phyloP scores from a whole-genome alignment of 2,329 filamentous ascomycete genomes.

The Colletotrichum chrysophilum region DNA sequence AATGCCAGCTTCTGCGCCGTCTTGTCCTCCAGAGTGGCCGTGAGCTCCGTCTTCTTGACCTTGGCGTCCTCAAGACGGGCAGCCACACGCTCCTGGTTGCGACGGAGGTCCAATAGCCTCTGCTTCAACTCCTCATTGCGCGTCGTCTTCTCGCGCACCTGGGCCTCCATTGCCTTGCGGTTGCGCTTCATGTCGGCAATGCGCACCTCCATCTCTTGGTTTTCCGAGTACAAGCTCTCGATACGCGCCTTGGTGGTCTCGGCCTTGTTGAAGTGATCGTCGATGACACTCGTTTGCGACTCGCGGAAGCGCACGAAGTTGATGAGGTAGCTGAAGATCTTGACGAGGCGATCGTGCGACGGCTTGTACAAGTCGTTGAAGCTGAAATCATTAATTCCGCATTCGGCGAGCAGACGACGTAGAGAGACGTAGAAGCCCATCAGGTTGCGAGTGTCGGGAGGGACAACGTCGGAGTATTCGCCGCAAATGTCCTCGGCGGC shows the following conservation, averaged over 20 bases:
- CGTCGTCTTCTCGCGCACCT: slow-evolving; percentile 83
- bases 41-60: slow-evolving; percentile 78
- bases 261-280: slow-evolving; percentile 91
- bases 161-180: slow-evolving; percentile 78
- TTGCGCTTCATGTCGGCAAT: slow-evolving; percentile 83
- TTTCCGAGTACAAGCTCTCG: slow-evolving; percentile 83
- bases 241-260: slow-evolving; percentile 88
- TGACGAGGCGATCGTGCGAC: slow-evolving; percentile 86
- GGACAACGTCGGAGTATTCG: slow-evolving; percentile 83
- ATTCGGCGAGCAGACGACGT: slow-evolving; percentile 80
- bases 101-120: slow-evolving; percentile 78
- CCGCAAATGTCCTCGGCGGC: slow-evolving; percentile 87
- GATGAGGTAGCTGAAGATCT: slow-evolving; percentile 97
- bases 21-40: slow-evolving; percentile 73
- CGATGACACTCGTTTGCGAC: slow-evolving; percentile 86
- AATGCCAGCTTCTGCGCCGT: slow-evolving; percentile 72
- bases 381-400: slow-evolving; percentile 91
- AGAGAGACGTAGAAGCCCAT: slow-evolving; percentile 95
- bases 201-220: slow-evolving; percentile 83
- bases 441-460: slow-evolving; percentile 86
- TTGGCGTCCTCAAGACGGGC: slow-evolving; percentile 84
- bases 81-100: slow-evolving; percentile 82
- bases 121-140: slow-evolving; percentile 89
- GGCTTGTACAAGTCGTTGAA: slow-evolving; percentile 92
- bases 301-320: slow-evolving; percentile 98